phyloP scores from a whole-genome alignment of 192 early-diverging fungal species.

The Thamnidium elegans region DNA sequence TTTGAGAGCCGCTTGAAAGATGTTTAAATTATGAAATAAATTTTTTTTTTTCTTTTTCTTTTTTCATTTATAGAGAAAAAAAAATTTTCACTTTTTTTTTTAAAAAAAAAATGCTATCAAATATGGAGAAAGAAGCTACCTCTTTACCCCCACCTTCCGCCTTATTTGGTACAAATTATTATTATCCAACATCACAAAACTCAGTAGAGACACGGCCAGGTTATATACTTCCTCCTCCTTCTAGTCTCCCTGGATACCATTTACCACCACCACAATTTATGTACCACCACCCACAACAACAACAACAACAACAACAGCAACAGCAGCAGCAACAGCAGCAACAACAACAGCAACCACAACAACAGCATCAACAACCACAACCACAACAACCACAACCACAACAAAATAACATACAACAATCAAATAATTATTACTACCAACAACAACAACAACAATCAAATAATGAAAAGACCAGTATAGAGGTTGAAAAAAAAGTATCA shows the following conservation, averaged over 20 bases:
- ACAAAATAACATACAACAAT: background rate
- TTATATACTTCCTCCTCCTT: constrained; percentile 26
- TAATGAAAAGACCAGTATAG: background rate
- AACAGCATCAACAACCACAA: constrained; percentile 1
- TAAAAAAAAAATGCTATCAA: constrained; percentile 8
- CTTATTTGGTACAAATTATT: constrained; percentile 10
- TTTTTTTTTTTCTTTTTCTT: constrained; percentile 10
- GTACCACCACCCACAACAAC: constrained; percentile 7
- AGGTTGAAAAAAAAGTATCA: background rate
- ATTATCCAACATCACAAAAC: constrained; percentile 4
- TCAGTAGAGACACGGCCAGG: constrained; percentile 1
- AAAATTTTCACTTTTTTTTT: background rate
- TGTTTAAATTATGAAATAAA: background rate
- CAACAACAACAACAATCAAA: background rate
- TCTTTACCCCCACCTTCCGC: constrained; percentile 17
- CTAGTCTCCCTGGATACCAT: constrained; percentile 22
- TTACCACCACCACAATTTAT: constrained; percentile 13
- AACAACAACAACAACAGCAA: background rate
- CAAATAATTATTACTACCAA: constrained; percentile 4
- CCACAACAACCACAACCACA: background rate
- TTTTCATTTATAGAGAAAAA: background rate
- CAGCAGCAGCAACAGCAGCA: background rate
- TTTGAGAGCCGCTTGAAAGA: too few relatives aligned
- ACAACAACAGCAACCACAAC: background rate
- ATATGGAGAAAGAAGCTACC: constrained; percentile 1